A percentile compares a stretch with the other conserved stretches of the same genome.
Evolutionary conservation across 352 stramenopile species (phyloP).

Genomic region (Globisporangium radiosum): DNA sequence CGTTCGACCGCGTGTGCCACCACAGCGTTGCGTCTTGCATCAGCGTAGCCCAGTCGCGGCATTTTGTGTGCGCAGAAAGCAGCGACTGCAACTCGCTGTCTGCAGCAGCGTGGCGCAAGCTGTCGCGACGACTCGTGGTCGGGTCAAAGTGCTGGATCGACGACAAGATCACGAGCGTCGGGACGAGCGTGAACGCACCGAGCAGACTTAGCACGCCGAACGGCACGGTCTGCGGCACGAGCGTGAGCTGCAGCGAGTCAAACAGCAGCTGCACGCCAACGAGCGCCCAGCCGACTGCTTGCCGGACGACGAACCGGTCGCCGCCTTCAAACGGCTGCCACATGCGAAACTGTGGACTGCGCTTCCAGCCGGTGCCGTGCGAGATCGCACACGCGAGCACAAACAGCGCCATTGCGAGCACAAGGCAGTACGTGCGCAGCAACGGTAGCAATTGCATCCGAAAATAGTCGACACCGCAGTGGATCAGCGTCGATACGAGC

Average conservation of each 20-base stretch:
- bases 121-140: background rate
- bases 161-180: conserved; percentile 26
- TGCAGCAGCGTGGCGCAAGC: no score
- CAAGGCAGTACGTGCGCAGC: conserved; percentile 12
- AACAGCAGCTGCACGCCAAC: conserved; percentile 44
- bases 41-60: conserved; percentile 15
- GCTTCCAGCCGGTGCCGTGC: conserved; percentile 24
- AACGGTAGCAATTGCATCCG: conserved; percentile 14
- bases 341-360: conserved; percentile 21
- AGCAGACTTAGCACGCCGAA: conserved; percentile 25
- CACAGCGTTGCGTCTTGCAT: conserved; percentile 18
- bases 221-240: conserved; percentile 18
- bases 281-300: conserved; percentile 48
- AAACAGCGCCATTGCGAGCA: conserved; percentile 24
- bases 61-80: background rate
- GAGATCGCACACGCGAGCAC: conserved; percentile 22
- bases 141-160: conserved; percentile 33
- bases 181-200: conserved; percentile 25
- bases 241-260: conserved; percentile 32
- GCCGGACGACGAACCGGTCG: conserved; percentile 32
- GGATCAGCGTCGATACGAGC: conserved; percentile 28
- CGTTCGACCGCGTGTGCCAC: conserved; percentile 22
- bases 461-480: conserved; percentile 32
- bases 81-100: no score
- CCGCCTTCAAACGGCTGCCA: conserved; percentile 52